Percentiles rank a stretch among this genome's conserved stretches.
phyloP scores from a whole-genome alignment of 2,329 filamentous ascomycete genomes.

The Exserohilum turcica region DNA sequence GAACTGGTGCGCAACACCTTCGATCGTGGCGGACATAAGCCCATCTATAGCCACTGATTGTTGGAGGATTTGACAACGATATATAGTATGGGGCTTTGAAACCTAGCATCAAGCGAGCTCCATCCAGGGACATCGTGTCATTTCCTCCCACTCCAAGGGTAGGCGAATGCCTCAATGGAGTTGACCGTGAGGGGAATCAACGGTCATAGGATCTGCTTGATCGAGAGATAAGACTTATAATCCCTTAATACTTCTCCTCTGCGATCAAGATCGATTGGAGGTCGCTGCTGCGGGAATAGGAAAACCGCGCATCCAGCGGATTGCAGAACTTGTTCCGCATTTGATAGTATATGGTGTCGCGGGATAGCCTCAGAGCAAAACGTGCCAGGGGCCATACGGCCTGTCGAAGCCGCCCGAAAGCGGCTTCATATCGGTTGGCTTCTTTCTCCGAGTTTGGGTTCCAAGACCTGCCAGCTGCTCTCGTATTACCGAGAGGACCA shows the following conservation, averaged over 20 bases:
- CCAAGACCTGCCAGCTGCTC: slow-evolving; percentile 25
- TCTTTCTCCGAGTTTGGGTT: slow-evolving; percentile 34
- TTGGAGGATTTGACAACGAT: not conserved
- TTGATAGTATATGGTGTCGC: slow-evolving; percentile 16
- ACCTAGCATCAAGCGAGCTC: not conserved
- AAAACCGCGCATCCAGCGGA: not conserved
- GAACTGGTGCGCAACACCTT: not conserved
- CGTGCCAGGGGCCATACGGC: slow-evolving; percentile 38
- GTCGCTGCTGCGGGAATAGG: not conserved
- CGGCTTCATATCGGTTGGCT: slow-evolving; percentile 42
- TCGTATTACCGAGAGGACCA: slow-evolving; percentile 22
- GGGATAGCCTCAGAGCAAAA: slow-evolving; percentile 40
- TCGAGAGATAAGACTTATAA: not conserved
- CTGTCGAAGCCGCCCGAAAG: slow-evolving; percentile 32
- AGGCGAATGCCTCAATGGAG: not conserved
- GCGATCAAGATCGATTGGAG: not conserved
- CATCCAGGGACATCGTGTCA: not conserved
- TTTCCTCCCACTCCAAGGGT: not conserved
- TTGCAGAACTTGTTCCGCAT: not conserved
- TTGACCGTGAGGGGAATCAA: not conserved
- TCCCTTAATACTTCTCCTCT: not conserved
- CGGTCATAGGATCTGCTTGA: not conserved
- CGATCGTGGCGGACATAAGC: not conserved
- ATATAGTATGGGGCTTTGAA: not conserved
- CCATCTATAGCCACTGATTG: not conserved